Evolutionary conservation across 768 basidiomycete species (phyloP).

Genomic region (Mycena sanguinolenta): DNA sequence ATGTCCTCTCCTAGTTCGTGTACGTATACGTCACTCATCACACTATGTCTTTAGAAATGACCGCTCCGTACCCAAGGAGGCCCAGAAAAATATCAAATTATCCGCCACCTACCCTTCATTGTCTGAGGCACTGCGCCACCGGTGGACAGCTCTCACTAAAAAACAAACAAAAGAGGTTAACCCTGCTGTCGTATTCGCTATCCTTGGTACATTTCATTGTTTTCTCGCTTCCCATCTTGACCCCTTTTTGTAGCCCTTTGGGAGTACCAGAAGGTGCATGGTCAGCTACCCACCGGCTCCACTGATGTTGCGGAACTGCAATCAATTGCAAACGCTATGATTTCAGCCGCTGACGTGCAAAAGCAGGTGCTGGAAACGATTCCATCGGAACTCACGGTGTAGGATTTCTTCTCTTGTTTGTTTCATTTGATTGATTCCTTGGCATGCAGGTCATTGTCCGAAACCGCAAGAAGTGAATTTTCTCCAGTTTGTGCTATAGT

Average conservation of each 20-base stretch:
- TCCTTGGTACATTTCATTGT: constrained; percentile 68
- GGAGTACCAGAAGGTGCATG: constrained; percentile 80
- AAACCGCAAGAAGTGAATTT: constrained; percentile 86
- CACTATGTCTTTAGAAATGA: constrained; percentile 57
- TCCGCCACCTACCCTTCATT: constrained; percentile 78
- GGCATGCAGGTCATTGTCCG: constrained; percentile 69
- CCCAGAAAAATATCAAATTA: constrained; percentile 69
- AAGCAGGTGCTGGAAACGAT: constrained; percentile 71
- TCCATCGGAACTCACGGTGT: constrained; percentile 77
- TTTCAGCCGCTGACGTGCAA: constrained; percentile 77
- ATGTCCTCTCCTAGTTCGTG: constrained; percentile 49
- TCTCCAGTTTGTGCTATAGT: constrained; percentile 95
- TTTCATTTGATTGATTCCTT: constrained; percentile 24
- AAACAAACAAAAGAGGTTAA: constrained; percentile 88
- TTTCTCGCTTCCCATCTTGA: constrained; percentile 9
- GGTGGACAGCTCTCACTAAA: constrained; percentile 79
- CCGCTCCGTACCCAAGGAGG: constrained; percentile 71
- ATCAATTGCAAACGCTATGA: constrained; percentile 71
- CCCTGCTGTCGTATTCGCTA: constrained; percentile 76
- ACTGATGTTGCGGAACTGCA: constrained; percentile 69
- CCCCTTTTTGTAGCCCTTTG: constrained; percentile 71
- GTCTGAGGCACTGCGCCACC: constrained; percentile 70
- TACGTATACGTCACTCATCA: constrained; percentile 27
- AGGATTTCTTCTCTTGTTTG: constrained; percentile 32
- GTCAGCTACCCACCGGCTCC: constrained; percentile 67